Conservation (phyloP, 2,329 filamentous ascomycete species). For the Bipolaris sorokiniana region DNA sequence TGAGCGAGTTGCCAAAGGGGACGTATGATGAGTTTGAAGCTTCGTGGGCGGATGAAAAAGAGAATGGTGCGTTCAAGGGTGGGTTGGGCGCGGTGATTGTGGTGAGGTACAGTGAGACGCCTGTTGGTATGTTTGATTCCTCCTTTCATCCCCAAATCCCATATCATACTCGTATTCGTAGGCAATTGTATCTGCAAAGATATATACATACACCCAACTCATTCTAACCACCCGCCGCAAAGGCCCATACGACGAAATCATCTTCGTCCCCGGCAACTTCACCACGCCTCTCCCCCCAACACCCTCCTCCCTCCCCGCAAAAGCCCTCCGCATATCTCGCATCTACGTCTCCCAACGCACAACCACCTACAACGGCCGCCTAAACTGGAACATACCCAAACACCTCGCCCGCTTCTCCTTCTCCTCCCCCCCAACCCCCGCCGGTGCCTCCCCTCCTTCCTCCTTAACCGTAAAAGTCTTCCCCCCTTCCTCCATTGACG, state of each 20-base stretch:
- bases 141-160: not conserved
- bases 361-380: slow-evolving; percentile 42
- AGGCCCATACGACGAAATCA: slow-evolving; percentile 45
- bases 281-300: slow-evolving; percentile 20
- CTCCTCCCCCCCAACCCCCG: slow-evolving; percentile 29
- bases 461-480: slow-evolving; percentile 36
- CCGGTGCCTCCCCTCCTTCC: slow-evolving; percentile 22
- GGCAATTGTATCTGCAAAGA: no score
- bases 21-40: slow-evolving; percentile 38
- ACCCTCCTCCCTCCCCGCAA: slow-evolving; percentile 30
- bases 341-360: slow-evolving; percentile 46
- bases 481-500: slow-evolving; percentile 30
- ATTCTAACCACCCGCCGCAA: slow-evolving; percentile 5
- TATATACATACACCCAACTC: no score
- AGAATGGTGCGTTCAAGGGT: slow-evolving; percentile 31
- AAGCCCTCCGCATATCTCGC: slow-evolving; percentile 37
- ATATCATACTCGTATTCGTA: no score
- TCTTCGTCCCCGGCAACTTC: slow-evolving; percentile 42
- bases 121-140: slow-evolving; percentile 36
- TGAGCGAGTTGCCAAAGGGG: slow-evolving; percentile 31
- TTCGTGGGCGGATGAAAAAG: slow-evolving; percentile 19
- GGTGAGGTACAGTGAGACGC: slow-evolving; percentile 39
- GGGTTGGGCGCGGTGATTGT: slow-evolving; percentile 38
- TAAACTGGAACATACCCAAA: slow-evolving; percentile 48
- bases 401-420: slow-evolving; percentile 45